Conservation (phyloP, 169 alveolate species). For the Cryptosporidium sp. region DNA sequence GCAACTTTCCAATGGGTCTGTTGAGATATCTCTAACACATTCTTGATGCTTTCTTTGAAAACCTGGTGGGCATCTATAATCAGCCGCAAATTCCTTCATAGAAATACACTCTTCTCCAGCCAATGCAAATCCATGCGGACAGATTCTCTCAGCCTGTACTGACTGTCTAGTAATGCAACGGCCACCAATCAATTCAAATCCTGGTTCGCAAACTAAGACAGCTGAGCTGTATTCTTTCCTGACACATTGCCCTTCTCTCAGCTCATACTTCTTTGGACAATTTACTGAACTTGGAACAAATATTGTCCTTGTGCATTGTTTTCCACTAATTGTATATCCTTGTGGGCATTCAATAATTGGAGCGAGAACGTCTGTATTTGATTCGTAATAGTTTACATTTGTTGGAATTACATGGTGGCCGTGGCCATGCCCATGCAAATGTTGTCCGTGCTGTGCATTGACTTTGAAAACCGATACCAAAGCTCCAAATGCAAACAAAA, state of each 20-base stretch:
- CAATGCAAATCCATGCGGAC: constrained; percentile 74
- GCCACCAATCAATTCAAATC: constrained; percentile 69
- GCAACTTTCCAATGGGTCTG: constrained; percentile 74
- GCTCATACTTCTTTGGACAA: constrained; percentile 73
- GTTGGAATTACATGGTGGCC: constrained; percentile 68
- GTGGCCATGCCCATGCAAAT: constrained; percentile 50
- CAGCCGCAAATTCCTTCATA: constrained; percentile 74
- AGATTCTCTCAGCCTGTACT: constrained; percentile 61
- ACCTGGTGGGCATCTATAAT: constrained; percentile 75
- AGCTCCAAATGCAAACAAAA: constrained; percentile 11
- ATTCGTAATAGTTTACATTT: constrained; percentile 64
- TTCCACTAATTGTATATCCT: constrained; percentile 69
- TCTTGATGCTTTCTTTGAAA: constrained; percentile 73
- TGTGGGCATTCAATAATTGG: constrained; percentile 75
- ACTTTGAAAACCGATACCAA: constrained; percentile 13
- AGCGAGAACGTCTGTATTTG: constrained; percentile 67
- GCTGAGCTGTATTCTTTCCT: constrained; percentile 68
- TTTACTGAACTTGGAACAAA: constrained; percentile 71
- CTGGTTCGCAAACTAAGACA: constrained; percentile 70
- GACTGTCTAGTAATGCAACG: constrained; percentile 66
- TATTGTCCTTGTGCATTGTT: constrained; percentile 65
- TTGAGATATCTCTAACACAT: constrained; percentile 67
- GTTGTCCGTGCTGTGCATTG: constrained; percentile 58
- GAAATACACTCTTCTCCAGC: constrained; percentile 75
- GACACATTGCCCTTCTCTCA: constrained; percentile 73